Conservation (phyloP, 1,139 yeast species). For the Magnusiomyces ingens region DNA sequence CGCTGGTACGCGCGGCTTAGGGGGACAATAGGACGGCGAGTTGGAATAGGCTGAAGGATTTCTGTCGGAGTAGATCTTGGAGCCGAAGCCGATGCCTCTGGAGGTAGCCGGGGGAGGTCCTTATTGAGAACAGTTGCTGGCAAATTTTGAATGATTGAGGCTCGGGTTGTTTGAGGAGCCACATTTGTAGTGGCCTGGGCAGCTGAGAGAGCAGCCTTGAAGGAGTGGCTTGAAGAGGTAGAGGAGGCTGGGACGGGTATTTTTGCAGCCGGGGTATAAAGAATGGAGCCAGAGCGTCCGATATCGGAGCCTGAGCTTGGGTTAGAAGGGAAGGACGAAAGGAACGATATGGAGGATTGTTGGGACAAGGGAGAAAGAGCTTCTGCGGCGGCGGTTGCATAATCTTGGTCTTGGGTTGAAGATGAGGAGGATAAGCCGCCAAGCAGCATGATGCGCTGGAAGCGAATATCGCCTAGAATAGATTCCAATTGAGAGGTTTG, state of each 20-base stretch:
- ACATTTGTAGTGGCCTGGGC: not conserved
- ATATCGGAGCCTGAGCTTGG: not conserved
- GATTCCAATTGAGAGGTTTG: constrained; percentile 22
- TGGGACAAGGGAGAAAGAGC: not conserved
- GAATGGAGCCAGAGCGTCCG: not conserved
- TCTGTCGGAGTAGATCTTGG: constrained; percentile 12
- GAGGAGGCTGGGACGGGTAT: constrained; percentile 7
- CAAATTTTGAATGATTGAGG: not conserved
- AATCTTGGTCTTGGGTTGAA: no score
- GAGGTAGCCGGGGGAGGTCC: constrained; percentile 11
- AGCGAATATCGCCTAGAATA: constrained; percentile 22
- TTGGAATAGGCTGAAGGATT: not conserved
- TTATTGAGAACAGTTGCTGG: constrained; percentile 11
- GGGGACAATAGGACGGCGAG: not conserved
- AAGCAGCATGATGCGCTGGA: constrained; percentile 20
- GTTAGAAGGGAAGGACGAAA: not conserved
- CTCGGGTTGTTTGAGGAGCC: not conserved
- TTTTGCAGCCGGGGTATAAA: constrained; percentile 5
- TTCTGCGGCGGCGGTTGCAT: no score
- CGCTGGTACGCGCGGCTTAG: not conserved
- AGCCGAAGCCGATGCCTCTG: constrained; percentile 9
- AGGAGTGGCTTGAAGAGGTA: constrained; percentile 1
- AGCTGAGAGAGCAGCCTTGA: not conserved
- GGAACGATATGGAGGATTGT: not conserved
- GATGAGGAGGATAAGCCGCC: not conserved